Percentiles rank a stretch among this genome's conserved stretches.
Conservation (phyloP, 139 green algal species). For the Volvox africanus region DNA sequence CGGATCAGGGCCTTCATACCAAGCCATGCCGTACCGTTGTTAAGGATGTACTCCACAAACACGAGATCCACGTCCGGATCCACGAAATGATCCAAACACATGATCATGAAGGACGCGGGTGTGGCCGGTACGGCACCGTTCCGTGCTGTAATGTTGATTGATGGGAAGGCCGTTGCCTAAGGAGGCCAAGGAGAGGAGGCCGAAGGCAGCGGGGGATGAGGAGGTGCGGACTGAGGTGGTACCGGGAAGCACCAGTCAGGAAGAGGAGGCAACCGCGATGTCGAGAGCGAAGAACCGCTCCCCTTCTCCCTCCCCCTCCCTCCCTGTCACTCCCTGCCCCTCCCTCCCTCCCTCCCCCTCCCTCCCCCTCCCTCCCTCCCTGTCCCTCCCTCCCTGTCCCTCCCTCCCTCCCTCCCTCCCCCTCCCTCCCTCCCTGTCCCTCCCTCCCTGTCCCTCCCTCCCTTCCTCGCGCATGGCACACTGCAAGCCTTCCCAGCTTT, state of each 20-base stretch:
- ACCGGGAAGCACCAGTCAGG: too few relatives aligned
- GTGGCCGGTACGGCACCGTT: slow-evolving; percentile 54
- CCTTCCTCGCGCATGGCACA: too few relatives aligned
- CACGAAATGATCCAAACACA: slow-evolving; percentile 49
- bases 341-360: too few relatives aligned
- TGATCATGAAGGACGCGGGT: slow-evolving; percentile 49
- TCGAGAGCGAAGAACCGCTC: too few relatives aligned
- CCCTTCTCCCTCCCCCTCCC: too few relatives aligned
- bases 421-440: background rate
- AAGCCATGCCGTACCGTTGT: slow-evolving; percentile 32
- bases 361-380: too few relatives aligned
- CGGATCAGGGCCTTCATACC: too few relatives aligned
- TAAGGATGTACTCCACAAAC: slow-evolving; percentile 50
- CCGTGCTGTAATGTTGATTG: background rate
- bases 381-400: background rate
- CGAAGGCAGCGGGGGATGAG: background rate
- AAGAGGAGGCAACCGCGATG: too few relatives aligned
- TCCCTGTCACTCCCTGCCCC: too few relatives aligned
- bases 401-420: background rate
- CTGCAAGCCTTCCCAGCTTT: background rate
- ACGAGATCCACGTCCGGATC: slow-evolving; percentile 54
- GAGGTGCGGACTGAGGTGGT: too few relatives aligned
- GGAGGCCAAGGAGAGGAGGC: background rate
- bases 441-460: background rate
- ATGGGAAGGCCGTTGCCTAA: background rate